Evolutionary conservation across 2,329 filamentous ascomycete genomes (phyloP).

Genomic region (Xylogone sp.): DNA sequence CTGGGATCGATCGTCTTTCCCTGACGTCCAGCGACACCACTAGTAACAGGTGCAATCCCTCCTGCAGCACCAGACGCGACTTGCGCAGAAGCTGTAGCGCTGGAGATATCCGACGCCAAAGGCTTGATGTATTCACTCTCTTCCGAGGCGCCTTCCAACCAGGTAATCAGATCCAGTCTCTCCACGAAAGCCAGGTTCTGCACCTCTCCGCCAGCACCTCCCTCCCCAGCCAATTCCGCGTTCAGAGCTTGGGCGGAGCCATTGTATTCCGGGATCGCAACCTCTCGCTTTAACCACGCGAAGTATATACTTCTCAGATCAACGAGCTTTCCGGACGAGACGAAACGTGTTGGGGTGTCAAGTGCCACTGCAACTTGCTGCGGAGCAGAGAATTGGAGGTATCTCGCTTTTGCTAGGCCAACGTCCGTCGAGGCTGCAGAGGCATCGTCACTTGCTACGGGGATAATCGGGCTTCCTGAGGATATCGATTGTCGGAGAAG

Average conservation of each 20-base stretch:
- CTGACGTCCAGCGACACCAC: conserved; percentile 46
- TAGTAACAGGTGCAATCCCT: conserved; percentile 32
- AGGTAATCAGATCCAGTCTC: conserved; percentile 85
- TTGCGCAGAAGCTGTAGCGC: conserved; percentile 40
- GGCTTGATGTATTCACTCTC: conserved; percentile 93
- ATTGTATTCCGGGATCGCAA: conserved; percentile 87
- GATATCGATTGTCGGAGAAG: conserved; percentile 82
- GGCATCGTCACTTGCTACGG: conserved; percentile 67
- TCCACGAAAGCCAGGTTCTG: conserved; percentile 91
- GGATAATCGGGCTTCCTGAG: conserved; percentile 63
- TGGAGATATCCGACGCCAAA: conserved; percentile 58
- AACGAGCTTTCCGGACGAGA: conserved; percentile 69
- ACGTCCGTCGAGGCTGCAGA: conserved; percentile 53
- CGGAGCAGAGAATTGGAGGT: conserved; percentile 68
- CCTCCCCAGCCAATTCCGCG: conserved; percentile 57
- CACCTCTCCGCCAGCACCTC: conserved; percentile 61
- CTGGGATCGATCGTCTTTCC: conserved; percentile 74
- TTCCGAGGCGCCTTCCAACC: conserved; percentile 84
- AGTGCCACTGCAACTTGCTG: conserved; percentile 62
- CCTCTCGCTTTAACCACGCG: conserved; percentile 91
- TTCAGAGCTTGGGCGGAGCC: conserved; percentile 77
- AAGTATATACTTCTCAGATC: conserved; percentile 95
- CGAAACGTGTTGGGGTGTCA: conserved; percentile 76
- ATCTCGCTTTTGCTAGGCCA: conserved; percentile 70
- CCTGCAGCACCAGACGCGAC: conserved; percentile 43